These are phyloP conservation scores for Coemansia sp. DNA, from an alignment of 192 early-diverging fungal species.

Conservation along the genomic window DNA sequence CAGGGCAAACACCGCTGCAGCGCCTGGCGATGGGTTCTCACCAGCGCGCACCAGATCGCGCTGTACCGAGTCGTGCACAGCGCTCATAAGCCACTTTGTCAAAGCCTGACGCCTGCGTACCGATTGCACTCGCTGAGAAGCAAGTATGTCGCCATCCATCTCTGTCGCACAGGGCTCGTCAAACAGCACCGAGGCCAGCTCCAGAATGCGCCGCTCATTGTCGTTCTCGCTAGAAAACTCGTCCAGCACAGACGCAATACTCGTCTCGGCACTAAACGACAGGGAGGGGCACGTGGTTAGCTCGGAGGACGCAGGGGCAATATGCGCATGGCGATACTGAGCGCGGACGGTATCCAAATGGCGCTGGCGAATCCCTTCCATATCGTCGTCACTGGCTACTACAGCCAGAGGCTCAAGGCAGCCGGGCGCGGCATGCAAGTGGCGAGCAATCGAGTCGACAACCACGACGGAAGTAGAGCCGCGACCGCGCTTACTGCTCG, in stretches of 20 bases:
- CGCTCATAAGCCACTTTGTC: slow-evolving; percentile 64
- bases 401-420: background rate
- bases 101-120: slow-evolving; percentile 59
- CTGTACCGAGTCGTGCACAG: slow-evolving; percentile 54
- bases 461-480: slow-evolving; percentile 20
- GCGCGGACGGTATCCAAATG: slow-evolving; percentile 20
- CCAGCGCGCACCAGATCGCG: slow-evolving; percentile 36
- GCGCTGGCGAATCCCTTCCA: slow-evolving; percentile 8
- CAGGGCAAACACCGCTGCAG: slow-evolving; percentile 56
- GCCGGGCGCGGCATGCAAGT: slow-evolving; percentile 27
- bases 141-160: background rate
- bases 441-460: slow-evolving; percentile 51
- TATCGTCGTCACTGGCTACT: background rate
- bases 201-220: slow-evolving; percentile 14
- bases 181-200: slow-evolving; percentile 42
- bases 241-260: slow-evolving; percentile 19
- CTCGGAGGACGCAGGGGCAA: background rate
- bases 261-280: slow-evolving; percentile 14
- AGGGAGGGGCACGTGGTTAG: background rate
- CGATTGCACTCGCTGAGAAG: slow-evolving; percentile 26
- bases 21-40: slow-evolving; percentile 20
- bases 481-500: slow-evolving; percentile 2
- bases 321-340: slow-evolving; percentile 26
- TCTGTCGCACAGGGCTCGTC: background rate
- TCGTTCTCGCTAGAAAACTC: background rate